phyloP scores from a whole-genome alignment of 208 protist genomes.

The Acanthamoeba healyi region DNA sequence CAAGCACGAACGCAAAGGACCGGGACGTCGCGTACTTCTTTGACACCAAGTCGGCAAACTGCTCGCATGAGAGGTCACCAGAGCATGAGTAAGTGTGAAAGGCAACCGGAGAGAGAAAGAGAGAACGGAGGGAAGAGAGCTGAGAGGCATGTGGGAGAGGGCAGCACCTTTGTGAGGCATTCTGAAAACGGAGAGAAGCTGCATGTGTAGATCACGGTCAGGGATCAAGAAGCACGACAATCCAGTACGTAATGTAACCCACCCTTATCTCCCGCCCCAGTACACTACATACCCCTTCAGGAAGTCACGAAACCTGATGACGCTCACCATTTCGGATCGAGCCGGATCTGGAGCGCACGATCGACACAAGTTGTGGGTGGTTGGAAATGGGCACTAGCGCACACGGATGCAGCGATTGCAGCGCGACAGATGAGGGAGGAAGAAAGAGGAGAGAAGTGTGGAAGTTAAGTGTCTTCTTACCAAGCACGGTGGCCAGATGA shows the following conservation, averaged over 20 bases:
- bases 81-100: background rate
- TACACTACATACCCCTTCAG: slow-evolving; percentile 47
- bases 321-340: slow-evolving; percentile 66
- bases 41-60: slow-evolving; percentile 52
- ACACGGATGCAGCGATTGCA: too few species aligned
- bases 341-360: slow-evolving; percentile 7
- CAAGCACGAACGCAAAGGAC: too few species aligned
- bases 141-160: background rate
- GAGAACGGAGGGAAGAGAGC: background rate
- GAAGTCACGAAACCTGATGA: slow-evolving; percentile 71
- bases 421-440: too few species aligned
- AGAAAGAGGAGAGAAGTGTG: background rate
- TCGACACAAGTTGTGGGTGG: too few species aligned
- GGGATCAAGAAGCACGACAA: too few species aligned
- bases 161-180: slow-evolving; percentile 11
- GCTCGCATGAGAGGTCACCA: background rate
- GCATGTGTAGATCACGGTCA: background rate
- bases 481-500: slow-evolving; percentile 8
- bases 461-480: too few species aligned
- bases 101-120: background rate
- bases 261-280: background rate
- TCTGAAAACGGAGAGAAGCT: slow-evolving; percentile 60
- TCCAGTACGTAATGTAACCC: background rate
- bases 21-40: background rate
- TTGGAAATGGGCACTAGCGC: too few species aligned